Evolutionary conservation across 352 stramenopile species (phyloP), one percentile per base, ranked within the genome.

Genomic region (Paralagenidium karlingii): DNA sequence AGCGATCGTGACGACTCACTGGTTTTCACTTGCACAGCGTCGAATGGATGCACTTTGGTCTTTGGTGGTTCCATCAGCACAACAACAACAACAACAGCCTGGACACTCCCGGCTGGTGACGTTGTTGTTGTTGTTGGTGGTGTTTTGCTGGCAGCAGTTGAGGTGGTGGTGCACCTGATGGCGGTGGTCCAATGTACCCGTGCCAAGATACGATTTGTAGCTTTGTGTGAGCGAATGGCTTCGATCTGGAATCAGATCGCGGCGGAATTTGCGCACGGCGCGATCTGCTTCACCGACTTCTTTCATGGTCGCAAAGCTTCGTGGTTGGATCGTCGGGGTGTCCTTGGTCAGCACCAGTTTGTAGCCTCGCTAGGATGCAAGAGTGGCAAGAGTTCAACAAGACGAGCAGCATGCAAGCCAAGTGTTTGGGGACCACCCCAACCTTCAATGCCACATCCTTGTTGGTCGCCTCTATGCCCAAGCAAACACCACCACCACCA

Each of bases 371-470:
- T 85, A 34, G 11, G 15, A 15, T 32, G 28, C 11, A 32, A 32
- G 11, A 10, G 8, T 18, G 1, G 13, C 4, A 33, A 45, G 8
- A 34, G 19, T 8, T 31, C 8, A 12, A 3, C 7, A 8, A 1
- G 2, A 20, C 18, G 15, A 25, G 22, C 9, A 15, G 9, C 42
- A 18, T 55, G n/a, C n/a, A n/a, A n/a, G n/a, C n/a, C n/a, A n/a
- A n/a, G n/a, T n/a, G n/a, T n/a, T n/a, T n/a, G n/a, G n/a, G n/a
- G n/a, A n/a, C n/a, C n/a, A n/a, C n/a, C n/a, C n/a, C n/a, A n/a
- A 86, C 71, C 47, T 55, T 63, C 16, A 89, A 38, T 1, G 75
- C 71, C 12, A 49, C 49, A 15, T 86, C 69, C 40, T 82, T 84
- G 1, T 67, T 67, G 33, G 55, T 84, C 5, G 71, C 67, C 27